Base-by-base conservation (phyloP, 371 early-diverging fungal species). In the Mortierella sp. region DNA sequence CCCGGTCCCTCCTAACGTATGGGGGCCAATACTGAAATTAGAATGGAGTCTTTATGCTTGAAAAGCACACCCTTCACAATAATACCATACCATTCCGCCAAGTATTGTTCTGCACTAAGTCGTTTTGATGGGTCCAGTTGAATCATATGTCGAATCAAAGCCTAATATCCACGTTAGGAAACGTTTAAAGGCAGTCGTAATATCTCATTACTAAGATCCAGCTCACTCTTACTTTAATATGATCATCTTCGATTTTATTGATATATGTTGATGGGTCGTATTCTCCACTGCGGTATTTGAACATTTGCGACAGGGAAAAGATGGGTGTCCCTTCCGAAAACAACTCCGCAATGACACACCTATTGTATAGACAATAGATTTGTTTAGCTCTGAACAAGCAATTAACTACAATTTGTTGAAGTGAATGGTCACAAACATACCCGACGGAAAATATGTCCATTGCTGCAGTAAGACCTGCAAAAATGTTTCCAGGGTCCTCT, bases 381-480 rank as follows among this genome's bases (percentile, higher is more conserved):
- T 24, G 55, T 24, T 28, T 16, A 50, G 21, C 50, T 50, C 21
- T 10, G 13, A 41, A 13, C 43, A 41, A 19, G 48, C 16, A 19
- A 2, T 6, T 48, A 48, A 16, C 48, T 6, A 19, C 1, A 16
- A 2, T n/a, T 19, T 19, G 13, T 48, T 48, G 48, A 6, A 48
- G 13, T 19, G 19, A 13, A 48, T 19, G 19, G 48, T 19, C 48
- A 48, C 3, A 19, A 48, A 48, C 48, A 19, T 89, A 94, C 92
- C 98, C 98, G n/a, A 95, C 85, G 0, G 96, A 93, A 78, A 97
- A 98, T 8, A 97, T 89, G 70, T 98, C 98, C 98, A 97, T 97
- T 33, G 91, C 92, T 8, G 92, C 88, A 13, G 90, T 94, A 28
- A 97, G 73, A 66, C 88, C 85, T 38, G 71, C 53, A 68, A 70